Conservation (phyloP, 2,329 filamentous ascomycete genomes). For the Plectosphaerella cucumerina region DNA sequence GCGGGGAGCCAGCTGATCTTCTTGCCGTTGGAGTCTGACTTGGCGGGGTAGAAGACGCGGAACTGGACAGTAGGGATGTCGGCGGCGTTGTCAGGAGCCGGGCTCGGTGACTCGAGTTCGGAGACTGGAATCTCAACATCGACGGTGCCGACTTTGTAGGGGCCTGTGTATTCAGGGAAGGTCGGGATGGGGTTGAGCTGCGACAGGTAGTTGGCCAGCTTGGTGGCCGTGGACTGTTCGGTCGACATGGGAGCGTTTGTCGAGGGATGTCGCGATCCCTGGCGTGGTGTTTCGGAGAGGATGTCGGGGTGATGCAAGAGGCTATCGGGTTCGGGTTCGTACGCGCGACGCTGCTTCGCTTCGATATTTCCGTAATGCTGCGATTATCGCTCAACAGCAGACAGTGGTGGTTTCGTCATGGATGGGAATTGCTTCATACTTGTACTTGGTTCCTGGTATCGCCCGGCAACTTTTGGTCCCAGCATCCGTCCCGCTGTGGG, state of each 20-base stretch:
- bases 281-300: too few species aligned
- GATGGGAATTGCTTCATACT: too few species aligned
- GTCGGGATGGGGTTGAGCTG: slow-evolving; percentile 63
- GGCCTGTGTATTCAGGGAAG: slow-evolving; percentile 73
- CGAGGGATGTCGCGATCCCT: not conserved
- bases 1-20: slow-evolving; percentile 72
- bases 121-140: slow-evolving; percentile 75
- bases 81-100: slow-evolving; percentile 46
- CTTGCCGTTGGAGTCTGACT: slow-evolving; percentile 46
- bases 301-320: too few species aligned
- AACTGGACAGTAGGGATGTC: slow-evolving; percentile 72
- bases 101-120: slow-evolving; percentile 50
- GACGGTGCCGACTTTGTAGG: slow-evolving; percentile 73
- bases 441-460: too few species aligned
- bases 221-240: slow-evolving; percentile 22
- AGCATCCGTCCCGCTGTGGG: too few species aligned
- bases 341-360: too few species aligned
- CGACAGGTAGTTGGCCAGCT: slow-evolving; percentile 44
- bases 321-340: too few species aligned
- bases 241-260: not conserved
- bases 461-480: too few species aligned
- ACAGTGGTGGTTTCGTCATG: too few species aligned
- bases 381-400: too few species aligned
- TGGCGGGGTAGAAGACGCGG: slow-evolving; percentile 76
- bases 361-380: too few species aligned